A percentile compares a stretch with the other conserved stretches of the same genome.
These are phyloP conservation scores for Phytopythium delawarense DNA, from an alignment of 352 stramenopile genomes.

Conservation along the genomic window DNA sequence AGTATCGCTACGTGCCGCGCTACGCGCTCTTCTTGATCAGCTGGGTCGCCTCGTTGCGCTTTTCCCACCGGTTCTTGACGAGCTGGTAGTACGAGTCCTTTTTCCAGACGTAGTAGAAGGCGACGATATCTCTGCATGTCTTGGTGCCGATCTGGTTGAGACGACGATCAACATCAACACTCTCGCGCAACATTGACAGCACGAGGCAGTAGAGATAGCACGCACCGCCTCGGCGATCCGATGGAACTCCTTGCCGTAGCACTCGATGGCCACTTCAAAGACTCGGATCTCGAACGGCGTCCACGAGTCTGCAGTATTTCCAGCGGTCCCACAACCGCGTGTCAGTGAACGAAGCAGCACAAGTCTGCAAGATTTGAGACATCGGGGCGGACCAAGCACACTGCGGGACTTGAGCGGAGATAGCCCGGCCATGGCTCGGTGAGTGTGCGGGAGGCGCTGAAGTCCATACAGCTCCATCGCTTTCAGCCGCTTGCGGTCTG, in stretches of 20 bases:
- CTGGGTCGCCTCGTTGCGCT: constrained; percentile 25
- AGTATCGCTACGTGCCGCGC: constrained; percentile 6
- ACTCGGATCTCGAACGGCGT: constrained; percentile 73
- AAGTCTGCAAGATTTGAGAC: not conserved
- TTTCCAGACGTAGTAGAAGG: constrained; percentile 89
- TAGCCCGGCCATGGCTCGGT: constrained; percentile 44
- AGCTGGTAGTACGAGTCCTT: constrained; percentile 81
- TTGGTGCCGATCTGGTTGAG: constrained; percentile 55
- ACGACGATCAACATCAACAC: not conserved
- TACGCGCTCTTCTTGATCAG: constrained; percentile 19
- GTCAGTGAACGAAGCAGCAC: not conserved
- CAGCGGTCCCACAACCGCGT: not conserved
- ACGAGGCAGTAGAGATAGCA: not conserved
- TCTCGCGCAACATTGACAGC: not conserved
- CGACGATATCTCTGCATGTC: constrained; percentile 64
- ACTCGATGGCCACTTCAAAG: constrained; percentile 84
- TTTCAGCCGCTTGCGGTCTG: constrained; percentile 50
- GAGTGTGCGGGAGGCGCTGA: constrained; percentile 37
- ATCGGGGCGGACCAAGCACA: constrained; percentile 29
- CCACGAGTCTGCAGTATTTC: constrained; percentile 51
- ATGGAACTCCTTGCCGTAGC: constrained; percentile 83
- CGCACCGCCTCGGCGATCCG: constrained; percentile 63
- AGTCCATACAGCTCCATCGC: constrained; percentile 45
- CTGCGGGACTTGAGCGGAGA: constrained; percentile 41
- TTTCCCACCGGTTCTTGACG: constrained; percentile 76